phyloP scores from a whole-genome alignment of 441 rosid genomes.

The Bruguiera hainesii region DNA sequence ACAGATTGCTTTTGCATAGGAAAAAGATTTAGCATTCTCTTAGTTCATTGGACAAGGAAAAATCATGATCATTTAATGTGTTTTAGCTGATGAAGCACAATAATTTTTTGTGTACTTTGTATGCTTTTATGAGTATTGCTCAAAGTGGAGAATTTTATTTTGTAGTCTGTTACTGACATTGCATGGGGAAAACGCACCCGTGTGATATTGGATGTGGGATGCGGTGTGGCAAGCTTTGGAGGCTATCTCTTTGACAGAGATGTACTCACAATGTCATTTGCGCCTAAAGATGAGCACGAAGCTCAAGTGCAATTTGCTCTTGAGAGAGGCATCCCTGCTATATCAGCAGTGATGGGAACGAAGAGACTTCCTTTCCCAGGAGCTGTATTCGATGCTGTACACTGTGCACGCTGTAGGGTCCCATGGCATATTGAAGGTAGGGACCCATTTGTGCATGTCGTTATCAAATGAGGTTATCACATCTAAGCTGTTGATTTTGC shows the following conservation, averaged over 20 bases:
- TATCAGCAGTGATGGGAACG: constrained; percentile 98
- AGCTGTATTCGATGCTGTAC: constrained; percentile 79
- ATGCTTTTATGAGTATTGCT: background rate
- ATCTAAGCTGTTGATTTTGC: constrained; percentile 5
- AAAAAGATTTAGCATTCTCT: no score
- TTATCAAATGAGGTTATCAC: background rate
- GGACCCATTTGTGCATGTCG: background rate
- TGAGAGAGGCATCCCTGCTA: constrained; percentile 94
- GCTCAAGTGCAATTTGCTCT: constrained; percentile 97
- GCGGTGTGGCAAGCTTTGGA: constrained; percentile 97
- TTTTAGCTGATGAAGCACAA: no score
- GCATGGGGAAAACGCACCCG: constrained; percentile 90
- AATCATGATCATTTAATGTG: no score
- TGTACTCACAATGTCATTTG: constrained; percentile 84
- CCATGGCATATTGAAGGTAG: constrained; percentile 99
- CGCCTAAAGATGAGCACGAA: constrained; percentile 99
- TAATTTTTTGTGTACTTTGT: background rate
- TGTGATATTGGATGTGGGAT: constrained; percentile 91
- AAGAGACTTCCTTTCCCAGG: constrained; percentile 90
- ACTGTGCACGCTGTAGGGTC: constrained; percentile 98
- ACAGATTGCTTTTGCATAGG: no score
- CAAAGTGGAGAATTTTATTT: background rate
- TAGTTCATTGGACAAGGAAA: no score
- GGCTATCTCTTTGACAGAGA: constrained; percentile 86
- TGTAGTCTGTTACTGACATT: constrained; percentile 78